Percentiles rank a stretch among this genome's conserved stretches.
phyloP scores from a whole-genome alignment of 495 filamentous ascomycete genomes.

The Cryomyces antarcticus region DNA sequence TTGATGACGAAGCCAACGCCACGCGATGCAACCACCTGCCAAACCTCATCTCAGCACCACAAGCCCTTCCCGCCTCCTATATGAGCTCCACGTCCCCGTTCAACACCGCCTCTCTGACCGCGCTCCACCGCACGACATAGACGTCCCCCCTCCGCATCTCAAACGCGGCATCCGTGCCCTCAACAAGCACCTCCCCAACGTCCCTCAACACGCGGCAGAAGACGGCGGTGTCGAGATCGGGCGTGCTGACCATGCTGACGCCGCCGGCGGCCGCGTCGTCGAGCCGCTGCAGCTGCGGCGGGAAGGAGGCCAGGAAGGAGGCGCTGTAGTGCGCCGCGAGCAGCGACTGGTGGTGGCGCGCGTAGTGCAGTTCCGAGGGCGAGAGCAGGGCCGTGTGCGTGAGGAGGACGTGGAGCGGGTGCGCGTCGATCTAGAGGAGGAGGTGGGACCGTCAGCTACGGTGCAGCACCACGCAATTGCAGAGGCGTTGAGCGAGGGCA shows the following conservation, averaged over 20 bases:
- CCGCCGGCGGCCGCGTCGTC: constrained; percentile 84
- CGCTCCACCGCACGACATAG: constrained; percentile 72
- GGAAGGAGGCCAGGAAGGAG: constrained; percentile 67
- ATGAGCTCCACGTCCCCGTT: constrained; percentile 67
- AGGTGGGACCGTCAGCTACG: constrained; percentile 6
- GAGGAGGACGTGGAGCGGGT: constrained; percentile 39
- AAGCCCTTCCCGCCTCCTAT: constrained; percentile 18
- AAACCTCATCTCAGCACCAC: background rate
- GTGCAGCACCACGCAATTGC: background rate
- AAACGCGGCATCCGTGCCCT: constrained; percentile 27
- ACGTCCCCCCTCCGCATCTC: constrained; percentile 60
- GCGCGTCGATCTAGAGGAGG: constrained; percentile 42
- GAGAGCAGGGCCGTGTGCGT: constrained; percentile 34
- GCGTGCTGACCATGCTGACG: constrained; percentile 76
- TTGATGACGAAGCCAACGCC: no score
- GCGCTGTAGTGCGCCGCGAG: constrained; percentile 62
- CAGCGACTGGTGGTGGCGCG: constrained; percentile 60
- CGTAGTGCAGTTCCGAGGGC: constrained; percentile 50
- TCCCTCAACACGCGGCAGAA: constrained; percentile 57
- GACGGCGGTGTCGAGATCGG: constrained; percentile 62
- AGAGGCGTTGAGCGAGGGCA: background rate
- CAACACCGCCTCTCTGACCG: constrained; percentile 48
- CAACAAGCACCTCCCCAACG: constrained; percentile 32
- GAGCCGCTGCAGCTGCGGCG: constrained; percentile 49
- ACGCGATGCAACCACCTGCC: background rate